Evolutionary conservation across 2,329 filamentous ascomycete species (phyloP).

Genomic region (Botrytis deweyae): DNA sequence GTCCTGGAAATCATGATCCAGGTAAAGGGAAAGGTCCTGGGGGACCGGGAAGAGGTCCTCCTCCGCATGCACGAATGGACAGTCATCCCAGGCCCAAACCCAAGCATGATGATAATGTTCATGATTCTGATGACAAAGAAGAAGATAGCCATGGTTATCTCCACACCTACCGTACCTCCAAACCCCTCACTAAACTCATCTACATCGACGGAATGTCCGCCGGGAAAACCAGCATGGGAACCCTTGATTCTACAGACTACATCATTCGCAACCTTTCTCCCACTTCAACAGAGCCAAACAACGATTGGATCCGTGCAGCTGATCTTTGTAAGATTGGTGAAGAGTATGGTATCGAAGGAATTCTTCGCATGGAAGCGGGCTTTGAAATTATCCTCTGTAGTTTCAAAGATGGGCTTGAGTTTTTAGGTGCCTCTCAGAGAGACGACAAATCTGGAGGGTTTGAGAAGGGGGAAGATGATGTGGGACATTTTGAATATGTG

Average conservation of each 20-base stretch:
- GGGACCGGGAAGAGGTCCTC: slow-evolving; percentile 16
- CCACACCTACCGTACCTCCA: slow-evolving; percentile 62
- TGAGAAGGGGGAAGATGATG: not conserved
- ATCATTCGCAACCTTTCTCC: slow-evolving; percentile 45
- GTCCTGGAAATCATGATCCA: slow-evolving; percentile 20
- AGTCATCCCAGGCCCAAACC: not conserved
- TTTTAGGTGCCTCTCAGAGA: slow-evolving; percentile 29
- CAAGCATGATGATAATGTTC: not conserved
- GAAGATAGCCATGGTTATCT: slow-evolving; percentile 53
- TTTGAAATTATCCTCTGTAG: slow-evolving; percentile 71
- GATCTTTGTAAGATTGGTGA: slow-evolving; percentile 55
- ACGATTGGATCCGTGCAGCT: slow-evolving; percentile 53
- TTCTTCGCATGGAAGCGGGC: slow-evolving; percentile 67
- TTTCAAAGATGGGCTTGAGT: slow-evolving; percentile 46
- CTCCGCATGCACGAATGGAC: not conserved
- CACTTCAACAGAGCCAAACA: slow-evolving; percentile 34
- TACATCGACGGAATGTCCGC: slow-evolving; percentile 71
- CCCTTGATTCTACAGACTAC: slow-evolving; percentile 65
- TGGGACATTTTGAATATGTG: slow-evolving; percentile 39
- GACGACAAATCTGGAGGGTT: slow-evolving; percentile 17
- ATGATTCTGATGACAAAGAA: slow-evolving; percentile 1
- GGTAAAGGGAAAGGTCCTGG: slow-evolving; percentile 7
- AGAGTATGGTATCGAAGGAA: slow-evolving; percentile 60
- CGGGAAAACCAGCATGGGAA: slow-evolving; percentile 63
- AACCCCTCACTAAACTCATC: slow-evolving; percentile 56